Percentiles rank a stretch among this genome's conserved stretches.
These are phyloP conservation scores for Plasmopara muralis DNA, from an alignment of 352 stramenopile species.

Conservation along the genomic window DNA sequence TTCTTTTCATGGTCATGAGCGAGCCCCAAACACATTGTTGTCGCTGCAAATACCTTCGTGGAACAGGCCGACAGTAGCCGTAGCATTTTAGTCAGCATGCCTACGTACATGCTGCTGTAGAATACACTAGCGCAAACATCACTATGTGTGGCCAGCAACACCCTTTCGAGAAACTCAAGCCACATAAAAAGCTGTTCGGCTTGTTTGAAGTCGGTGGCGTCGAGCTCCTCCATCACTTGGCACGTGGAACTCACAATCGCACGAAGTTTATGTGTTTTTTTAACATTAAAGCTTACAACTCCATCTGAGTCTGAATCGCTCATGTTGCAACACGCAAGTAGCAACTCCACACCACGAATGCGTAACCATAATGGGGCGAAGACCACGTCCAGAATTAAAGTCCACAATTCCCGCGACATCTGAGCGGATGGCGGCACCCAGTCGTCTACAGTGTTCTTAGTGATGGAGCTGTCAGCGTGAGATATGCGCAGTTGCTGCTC, in stretches of 20 bases:
- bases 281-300: conserved; percentile 5
- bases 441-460: conserved; percentile 1
- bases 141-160: conserved; percentile 38
- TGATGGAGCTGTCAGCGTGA: background rate
- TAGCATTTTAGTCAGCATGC: conserved; percentile 61
- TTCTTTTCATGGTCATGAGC: conserved; percentile 52
- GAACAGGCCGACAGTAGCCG: conserved; percentile 44
- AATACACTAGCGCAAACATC: conserved; percentile 36
- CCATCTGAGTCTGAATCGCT: conserved; percentile 12
- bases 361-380: conserved; percentile 60
- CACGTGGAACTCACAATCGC: conserved; percentile 69
- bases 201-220: conserved; percentile 33
- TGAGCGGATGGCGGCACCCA: conserved; percentile 18
- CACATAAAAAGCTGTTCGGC: conserved; percentile 48
- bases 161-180: conserved; percentile 53
- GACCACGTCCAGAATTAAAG: conserved; percentile 59
- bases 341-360: conserved; percentile 49
- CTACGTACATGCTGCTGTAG: conserved; percentile 45
- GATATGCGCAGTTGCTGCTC: conserved; percentile 30
- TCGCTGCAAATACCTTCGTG: conserved; percentile 58
- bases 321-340: conserved; percentile 37
- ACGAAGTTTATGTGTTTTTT: conserved; percentile 42
- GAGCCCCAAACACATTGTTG: conserved; percentile 44
- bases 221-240: conserved; percentile 53
- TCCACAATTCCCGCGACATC: conserved; percentile 46